Evolutionary conservation across 139 green algal species (phyloP), one percentile per base, ranked within the genome.

Genomic region (Coelastrella sp.): DNA sequence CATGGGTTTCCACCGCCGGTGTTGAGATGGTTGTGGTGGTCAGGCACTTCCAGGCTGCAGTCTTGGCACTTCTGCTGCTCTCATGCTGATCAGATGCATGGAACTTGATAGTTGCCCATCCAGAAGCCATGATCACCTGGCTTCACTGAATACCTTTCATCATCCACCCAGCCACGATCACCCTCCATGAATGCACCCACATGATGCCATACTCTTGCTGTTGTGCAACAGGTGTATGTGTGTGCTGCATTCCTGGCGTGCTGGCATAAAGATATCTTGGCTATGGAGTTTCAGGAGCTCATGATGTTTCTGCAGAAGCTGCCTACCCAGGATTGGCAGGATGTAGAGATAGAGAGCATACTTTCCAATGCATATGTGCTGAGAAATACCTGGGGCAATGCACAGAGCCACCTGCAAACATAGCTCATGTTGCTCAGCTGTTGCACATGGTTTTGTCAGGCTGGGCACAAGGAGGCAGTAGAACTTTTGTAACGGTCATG

Each of bases 341-440:
- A 98, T 78, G 89, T 93, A 60, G 92, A 98, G 68, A 90, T 99
- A 49, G 97, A 99, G 91, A 91, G 94, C 65, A 91, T 99, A 79
- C 92, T 99, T 15, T 96, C 92, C 19, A 91, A 94, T 17, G 97
- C 97, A 0, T 98, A 96, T 91, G 96, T 98, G 93, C 96, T 95
- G 93, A 90, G 95, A 10, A 90, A 92, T 60, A 94, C 90, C 22
- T 99, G 98, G 90, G 93, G 95, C 27, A 93, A 95, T 68, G 96
- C 97, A 19, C 91, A 93, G 78, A 94, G 89, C 35, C 97, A 99
- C 92, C 93, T 98, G 78, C 83, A 92, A 49, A 59, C 66, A 15
- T 87, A 27, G 78, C 17, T 7, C 7, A 19, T 70, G 63, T 22
- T 70, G 15, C 63, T 22, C 63, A 70, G 12, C 63, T 22, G 12